Conservation (phyloP, 2,329 filamentous ascomycete species). For the Lithohypha guttulata region DNA sequence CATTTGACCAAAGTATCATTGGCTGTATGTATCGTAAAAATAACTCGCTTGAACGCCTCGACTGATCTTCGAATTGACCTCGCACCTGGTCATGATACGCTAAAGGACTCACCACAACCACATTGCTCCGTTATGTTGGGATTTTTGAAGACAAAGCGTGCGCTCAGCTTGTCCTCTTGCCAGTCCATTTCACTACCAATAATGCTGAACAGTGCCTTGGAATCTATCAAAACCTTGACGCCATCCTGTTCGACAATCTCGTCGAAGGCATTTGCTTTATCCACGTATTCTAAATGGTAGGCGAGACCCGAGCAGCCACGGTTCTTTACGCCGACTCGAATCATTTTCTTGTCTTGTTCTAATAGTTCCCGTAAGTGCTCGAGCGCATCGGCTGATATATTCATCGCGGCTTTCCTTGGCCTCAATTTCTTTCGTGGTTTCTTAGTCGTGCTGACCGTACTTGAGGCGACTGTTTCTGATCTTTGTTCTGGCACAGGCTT, state of each 20-base stretch:
- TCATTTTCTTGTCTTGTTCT: constrained; percentile 77
- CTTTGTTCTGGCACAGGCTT: constrained; percentile 35
- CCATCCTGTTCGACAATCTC: constrained; percentile 92
- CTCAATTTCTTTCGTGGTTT: constrained; percentile 55
- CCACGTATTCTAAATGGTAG: constrained; percentile 91
- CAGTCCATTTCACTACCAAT: constrained; percentile 99
- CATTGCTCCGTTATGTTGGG: constrained; percentile 98
- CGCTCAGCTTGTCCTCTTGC: constrained; percentile 87
- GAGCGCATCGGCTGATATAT: constrained; percentile 68
- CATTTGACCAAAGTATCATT: not conserved
- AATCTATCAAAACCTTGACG: constrained; percentile 90
- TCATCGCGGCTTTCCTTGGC: constrained; percentile 84
- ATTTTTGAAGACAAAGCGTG: constrained; percentile 89
- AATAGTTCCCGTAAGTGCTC: constrained; percentile 66
- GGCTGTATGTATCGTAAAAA: constrained; percentile 1
- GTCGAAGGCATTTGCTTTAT: constrained; percentile 78
- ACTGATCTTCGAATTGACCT: too few species aligned
- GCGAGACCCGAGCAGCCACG: constrained; percentile 86
- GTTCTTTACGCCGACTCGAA: constrained; percentile 89
- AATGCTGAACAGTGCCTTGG: constrained; percentile 94
- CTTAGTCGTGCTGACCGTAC: constrained; percentile 37
- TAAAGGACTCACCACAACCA: constrained; percentile 93
- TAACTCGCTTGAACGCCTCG: constrained; percentile 10
- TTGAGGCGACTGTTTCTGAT: constrained; percentile 16
- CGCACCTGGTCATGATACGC: constrained; percentile 46